Conservation (phyloP, 75 land plant genomes). For the Chamaecyparis obtusa region DNA sequence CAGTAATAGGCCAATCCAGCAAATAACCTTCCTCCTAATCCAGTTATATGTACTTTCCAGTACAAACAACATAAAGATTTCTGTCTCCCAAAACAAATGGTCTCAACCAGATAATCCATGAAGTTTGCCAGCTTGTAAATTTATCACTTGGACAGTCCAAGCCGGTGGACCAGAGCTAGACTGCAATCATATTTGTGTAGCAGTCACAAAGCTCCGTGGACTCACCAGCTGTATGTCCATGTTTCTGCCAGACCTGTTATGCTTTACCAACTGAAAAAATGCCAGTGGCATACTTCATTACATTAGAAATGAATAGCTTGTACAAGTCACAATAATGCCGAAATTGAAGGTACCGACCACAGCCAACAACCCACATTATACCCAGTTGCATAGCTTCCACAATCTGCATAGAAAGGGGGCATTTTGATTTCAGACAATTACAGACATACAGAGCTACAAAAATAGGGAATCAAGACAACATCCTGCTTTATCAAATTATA, state of each 20-base stretch:
- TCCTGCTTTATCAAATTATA: neutral
- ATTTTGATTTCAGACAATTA: neutral
- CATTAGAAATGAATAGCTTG: conserved; percentile 15
- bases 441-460: neutral
- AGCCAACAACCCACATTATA: conserved; percentile 11
- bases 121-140: conserved; percentile 7
- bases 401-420: neutral
- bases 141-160: conserved; percentile 16
- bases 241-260: neutral
- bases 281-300: conserved; percentile 6
- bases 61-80: neutral
- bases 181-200: conserved; percentile 4
- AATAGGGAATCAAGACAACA: neutral
- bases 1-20: conserved; percentile 9
- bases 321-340: conserved; percentile 15
- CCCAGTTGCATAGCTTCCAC: conserved; percentile 5
- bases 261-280: conserved; percentile 11
- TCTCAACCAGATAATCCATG: conserved; percentile 14
- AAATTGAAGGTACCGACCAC: conserved; percentile 12
- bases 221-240: conserved; percentile 13
- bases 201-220: conserved; percentile 8
- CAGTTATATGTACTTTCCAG: conserved; percentile 2
- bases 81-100: conserved; percentile 11
- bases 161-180: conserved; percentile 13
- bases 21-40: conserved; percentile 5